phyloP scores from a whole-genome alignment of 2,329 filamentous ascomycete genomes.

The Macrophomina phaseolina region DNA sequence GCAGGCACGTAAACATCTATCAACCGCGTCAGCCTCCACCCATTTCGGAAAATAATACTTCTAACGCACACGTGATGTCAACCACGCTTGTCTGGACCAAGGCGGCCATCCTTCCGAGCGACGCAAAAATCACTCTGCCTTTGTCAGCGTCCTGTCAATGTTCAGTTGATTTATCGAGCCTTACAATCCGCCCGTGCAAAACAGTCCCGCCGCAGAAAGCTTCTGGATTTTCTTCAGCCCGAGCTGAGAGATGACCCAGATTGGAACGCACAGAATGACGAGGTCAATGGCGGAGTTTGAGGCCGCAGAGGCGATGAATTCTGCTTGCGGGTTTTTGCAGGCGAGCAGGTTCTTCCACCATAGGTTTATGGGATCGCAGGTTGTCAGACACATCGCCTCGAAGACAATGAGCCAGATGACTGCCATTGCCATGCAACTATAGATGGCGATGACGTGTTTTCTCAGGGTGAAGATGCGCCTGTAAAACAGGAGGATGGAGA shows the following conservation, averaged over 20 bases:
- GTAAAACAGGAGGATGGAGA: conserved; percentile 40
- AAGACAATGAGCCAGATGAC: conserved; percentile 37
- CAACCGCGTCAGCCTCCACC: background rate
- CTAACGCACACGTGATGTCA: conserved; percentile 8
- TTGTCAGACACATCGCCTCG: conserved; percentile 36
- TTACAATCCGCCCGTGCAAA: conserved; percentile 9
- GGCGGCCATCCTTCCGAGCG: conserved; percentile 1
- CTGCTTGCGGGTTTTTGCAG: background rate
- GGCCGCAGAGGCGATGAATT: conserved; percentile 12
- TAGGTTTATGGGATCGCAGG: conserved; percentile 36
- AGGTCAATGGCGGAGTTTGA: conserved; percentile 13
- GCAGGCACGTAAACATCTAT: conserved; percentile 16
- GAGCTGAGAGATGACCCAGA: conserved; percentile 7
- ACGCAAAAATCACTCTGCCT: conserved; percentile 10
- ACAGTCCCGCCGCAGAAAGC: background rate
- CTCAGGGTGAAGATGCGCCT: conserved; percentile 37
- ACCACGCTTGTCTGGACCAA: conserved; percentile 1
- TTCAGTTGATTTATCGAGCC: background rate
- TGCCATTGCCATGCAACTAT: conserved; percentile 33
- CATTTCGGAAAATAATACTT: background rate
- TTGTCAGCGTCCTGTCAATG: too few species aligned
- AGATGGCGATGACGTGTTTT: conserved; percentile 34
- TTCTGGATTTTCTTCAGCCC: conserved; percentile 14
- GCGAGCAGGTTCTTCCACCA: conserved; percentile 19
- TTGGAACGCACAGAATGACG: conserved; percentile 1